Base-by-base conservation (phyloP, 805 yeast species). In the Hanseniaspora singularis region DNA sequence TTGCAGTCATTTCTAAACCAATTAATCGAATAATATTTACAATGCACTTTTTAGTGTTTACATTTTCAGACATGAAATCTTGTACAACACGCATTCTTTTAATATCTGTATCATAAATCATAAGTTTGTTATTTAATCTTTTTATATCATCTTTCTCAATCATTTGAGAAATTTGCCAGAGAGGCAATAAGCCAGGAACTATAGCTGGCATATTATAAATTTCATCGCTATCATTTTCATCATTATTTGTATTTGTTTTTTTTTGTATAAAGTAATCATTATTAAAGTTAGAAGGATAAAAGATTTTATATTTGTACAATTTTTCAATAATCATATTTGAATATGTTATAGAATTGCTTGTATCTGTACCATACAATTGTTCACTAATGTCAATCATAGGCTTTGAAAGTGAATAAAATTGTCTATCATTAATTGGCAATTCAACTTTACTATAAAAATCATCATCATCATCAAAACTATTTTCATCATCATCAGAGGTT, bases 141-240 rank as follows among this genome's bases (percentile, higher is more conserved):
- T 51, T 42, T 1, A 63, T 51, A 15, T 54, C 53, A 2, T 64
- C 65, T 11, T 53, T 49, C 33, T 61, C 59, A 28, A 69, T 51
- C 58, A 66, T 53, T 15, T 62, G 61, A n/a, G 58, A 43, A 14
- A 74, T 50, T 52, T 74, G 77, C 61, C 61, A 55, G 26, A 74
- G 40, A 1, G 80, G 76, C 10, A 71, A 53, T 3, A 72, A 50
- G 0, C 81, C 81, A 0, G 80, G 78, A 2, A 69, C 54, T 3
- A 74, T 72, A 10, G 55, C 53, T 1, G 80, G 74, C 11, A 70
- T 43, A 18, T 46, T 40, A 44, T 46, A 53, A 11, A 51, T 54
- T 8, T 43, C 43, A 16, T 54, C 52, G 8, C 38, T 48, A 12
- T 49, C 46, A 3, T 33, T 34, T n/a, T 49, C 50, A 3, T 39